These are phyloP conservation scores for Didymella sp. DNA, from an alignment of 2,329 filamentous ascomycete species.

Conservation along the genomic window DNA sequence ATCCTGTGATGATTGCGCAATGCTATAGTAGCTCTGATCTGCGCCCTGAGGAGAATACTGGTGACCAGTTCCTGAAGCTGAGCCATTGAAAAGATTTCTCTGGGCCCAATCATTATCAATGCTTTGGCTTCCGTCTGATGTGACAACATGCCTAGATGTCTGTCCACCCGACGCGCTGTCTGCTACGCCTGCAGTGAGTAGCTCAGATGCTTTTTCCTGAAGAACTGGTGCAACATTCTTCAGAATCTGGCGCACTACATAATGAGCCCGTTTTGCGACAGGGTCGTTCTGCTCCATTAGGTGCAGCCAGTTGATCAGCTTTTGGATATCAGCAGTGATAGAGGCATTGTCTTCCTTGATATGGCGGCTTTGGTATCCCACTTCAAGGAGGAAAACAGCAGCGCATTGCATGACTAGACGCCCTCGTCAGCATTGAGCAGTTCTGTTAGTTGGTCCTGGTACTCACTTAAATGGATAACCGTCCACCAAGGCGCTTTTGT, in stretches of 20 bases:
- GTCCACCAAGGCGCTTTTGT: slow-evolving; percentile 51
- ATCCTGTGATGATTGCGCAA: neutral
- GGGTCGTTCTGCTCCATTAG: slow-evolving; percentile 38
- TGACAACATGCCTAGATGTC: neutral
- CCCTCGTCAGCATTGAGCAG: neutral
- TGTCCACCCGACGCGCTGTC: neutral
- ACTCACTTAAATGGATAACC: slow-evolving; percentile 45
- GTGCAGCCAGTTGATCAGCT: slow-evolving; percentile 44
- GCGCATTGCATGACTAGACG: slow-evolving; percentile 48
- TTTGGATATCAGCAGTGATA: slow-evolving; percentile 42
- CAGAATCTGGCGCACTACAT: slow-evolving; percentile 26
- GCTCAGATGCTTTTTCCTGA: slow-evolving; percentile 22
- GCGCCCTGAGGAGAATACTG: neutral
- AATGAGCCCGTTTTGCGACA: slow-evolving; percentile 43
- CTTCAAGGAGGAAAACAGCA: slow-evolving; percentile 48
- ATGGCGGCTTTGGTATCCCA: slow-evolving; percentile 42
- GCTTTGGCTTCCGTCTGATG: neutral
- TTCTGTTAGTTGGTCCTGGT: neutral
- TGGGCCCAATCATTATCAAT: neutral
- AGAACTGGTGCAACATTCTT: slow-evolving; percentile 23
- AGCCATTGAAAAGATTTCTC: neutral
- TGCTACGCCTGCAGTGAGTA: slow-evolving; percentile 11
- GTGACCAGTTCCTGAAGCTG: neutral
- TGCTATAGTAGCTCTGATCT: neutral
- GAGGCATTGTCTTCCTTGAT: slow-evolving; percentile 32